Percentiles rank a stretch among this genome's conserved stretches.
Evolutionary conservation across 2,329 filamentous ascomycete species (phyloP).

Genomic region (Neonectria faginata): DNA sequence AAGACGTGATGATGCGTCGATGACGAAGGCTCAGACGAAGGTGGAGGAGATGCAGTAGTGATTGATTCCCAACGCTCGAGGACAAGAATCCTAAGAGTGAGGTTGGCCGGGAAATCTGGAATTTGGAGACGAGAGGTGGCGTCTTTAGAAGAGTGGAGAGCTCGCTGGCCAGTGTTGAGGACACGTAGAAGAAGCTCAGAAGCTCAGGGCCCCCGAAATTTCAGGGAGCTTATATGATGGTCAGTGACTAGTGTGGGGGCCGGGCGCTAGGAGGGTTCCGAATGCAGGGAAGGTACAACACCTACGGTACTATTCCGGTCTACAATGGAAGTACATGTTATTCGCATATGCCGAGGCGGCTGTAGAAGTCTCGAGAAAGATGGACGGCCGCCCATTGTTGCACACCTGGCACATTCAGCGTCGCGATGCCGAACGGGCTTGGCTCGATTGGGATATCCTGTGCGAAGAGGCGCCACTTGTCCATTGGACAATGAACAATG

Average conservation of each 20-base stretch:
- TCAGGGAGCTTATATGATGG: constrained; percentile 41
- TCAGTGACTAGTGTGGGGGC: constrained; percentile 28
- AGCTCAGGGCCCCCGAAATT: constrained; percentile 36
- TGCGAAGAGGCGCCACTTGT: constrained; percentile 7
- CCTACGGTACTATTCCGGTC: too few species aligned
- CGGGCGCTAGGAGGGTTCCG: constrained; percentile 29
- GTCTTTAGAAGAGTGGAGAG: constrained; percentile 47
- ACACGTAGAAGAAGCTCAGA: constrained; percentile 52
- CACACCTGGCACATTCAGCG: constrained; percentile 16
- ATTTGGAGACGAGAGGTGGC: constrained; percentile 38
- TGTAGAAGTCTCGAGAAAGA: constrained; percentile 45
- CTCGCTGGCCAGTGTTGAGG: constrained; percentile 46
- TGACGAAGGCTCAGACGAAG: constrained; percentile 17
- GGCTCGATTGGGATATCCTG: constrained; percentile 23
- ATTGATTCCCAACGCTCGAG: constrained; percentile 47
- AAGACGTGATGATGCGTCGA: constrained; percentile 15
- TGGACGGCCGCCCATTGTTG: constrained; percentile 14
- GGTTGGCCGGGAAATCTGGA: constrained; percentile 39
- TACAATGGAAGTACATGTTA: neutral
- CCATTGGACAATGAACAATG: neutral
- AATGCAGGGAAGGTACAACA: constrained; percentile 8
- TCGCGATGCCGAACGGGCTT: constrained; percentile 25
- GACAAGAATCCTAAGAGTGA: constrained; percentile 46
- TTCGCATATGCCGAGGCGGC: constrained; percentile 13
- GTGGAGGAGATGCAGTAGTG: constrained; percentile 16